phyloP scores from a whole-genome alignment of 2,329 filamentous ascomycete species.

The Leptodontidium sp. region DNA sequence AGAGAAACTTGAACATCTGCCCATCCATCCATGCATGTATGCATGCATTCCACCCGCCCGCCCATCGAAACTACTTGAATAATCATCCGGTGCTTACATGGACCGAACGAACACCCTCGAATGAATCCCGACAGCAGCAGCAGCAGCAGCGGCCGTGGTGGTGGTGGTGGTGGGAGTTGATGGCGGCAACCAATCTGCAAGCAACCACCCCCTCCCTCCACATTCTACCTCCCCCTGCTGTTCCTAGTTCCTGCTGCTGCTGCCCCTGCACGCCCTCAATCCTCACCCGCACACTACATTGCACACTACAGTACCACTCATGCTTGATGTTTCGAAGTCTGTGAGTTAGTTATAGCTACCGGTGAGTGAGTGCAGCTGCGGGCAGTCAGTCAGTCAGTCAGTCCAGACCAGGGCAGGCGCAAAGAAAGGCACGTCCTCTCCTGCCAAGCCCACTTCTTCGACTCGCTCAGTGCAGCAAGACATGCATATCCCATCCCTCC shows the following conservation, averaged over 20 bases:
- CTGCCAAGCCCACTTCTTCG: neutral
- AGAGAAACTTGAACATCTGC: neutral
- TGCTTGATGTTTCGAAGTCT: conserved; percentile 6
- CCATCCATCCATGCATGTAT: neutral
- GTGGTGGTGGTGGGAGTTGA: no score
- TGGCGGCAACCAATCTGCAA: no score
- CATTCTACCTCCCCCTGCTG: no score
- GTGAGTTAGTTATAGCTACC: no score
- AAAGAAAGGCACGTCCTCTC: neutral
- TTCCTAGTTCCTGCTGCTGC: no score
- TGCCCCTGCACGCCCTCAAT: no score
- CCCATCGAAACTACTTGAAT: neutral
- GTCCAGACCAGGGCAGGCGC: neutral
- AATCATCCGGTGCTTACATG: conserved; percentile 12
- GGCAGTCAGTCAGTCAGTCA: neutral
- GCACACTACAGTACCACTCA: neutral
- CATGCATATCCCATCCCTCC: neutral
- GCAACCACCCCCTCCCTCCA: neutral
- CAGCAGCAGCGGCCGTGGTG: no score
- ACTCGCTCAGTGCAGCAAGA: neutral
- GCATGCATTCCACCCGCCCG: neutral
- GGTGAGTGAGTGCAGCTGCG: no score
- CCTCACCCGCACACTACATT: neutral
- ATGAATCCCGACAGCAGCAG: no score
- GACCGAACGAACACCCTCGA: neutral